Percentiles rank a stretch among this genome's conserved stretches.
Conservation (phyloP, 106 monocot species). For the Dendrobium huoshanense region DNA sequence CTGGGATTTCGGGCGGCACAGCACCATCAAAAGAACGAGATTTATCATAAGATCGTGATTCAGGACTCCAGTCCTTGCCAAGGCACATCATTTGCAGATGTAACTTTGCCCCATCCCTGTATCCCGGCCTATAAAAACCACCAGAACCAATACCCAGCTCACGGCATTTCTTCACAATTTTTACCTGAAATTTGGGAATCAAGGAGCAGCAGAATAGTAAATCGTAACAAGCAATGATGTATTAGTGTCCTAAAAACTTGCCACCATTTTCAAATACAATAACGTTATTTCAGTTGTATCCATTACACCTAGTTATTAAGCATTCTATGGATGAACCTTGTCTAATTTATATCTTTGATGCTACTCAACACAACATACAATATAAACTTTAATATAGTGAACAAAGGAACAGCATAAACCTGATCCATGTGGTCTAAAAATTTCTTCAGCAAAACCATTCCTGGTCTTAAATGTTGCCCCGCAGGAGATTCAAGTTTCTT, state of each 20-base stretch:
- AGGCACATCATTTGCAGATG: constrained; percentile 74
- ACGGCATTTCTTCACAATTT: constrained; percentile 32
- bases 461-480: constrained; percentile 21
- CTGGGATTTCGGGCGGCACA: constrained; percentile 39
- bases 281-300: background rate
- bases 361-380: background rate
- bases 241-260: background rate
- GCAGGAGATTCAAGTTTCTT: constrained; percentile 7
- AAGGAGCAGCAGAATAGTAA: background rate
- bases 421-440: constrained; percentile 29
- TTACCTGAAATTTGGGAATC: constrained; percentile 23
- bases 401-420: constrained; percentile 12
- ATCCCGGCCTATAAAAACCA: constrained; percentile 64
- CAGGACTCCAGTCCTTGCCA: constrained; percentile 72
- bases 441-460: constrained; percentile 54
- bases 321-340: background rate
- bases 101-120: constrained; percentile 49
- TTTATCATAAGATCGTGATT: constrained; percentile 36
- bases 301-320: background rate
- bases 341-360: background rate
- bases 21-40: constrained; percentile 41
- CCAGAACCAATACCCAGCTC: constrained; percentile 49
- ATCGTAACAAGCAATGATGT: background rate
- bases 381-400: background rate
- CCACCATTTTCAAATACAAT: background rate